Conservation (phyloP, 2,329 filamentous ascomycete genomes). For the Penicillium digitatum region DNA sequence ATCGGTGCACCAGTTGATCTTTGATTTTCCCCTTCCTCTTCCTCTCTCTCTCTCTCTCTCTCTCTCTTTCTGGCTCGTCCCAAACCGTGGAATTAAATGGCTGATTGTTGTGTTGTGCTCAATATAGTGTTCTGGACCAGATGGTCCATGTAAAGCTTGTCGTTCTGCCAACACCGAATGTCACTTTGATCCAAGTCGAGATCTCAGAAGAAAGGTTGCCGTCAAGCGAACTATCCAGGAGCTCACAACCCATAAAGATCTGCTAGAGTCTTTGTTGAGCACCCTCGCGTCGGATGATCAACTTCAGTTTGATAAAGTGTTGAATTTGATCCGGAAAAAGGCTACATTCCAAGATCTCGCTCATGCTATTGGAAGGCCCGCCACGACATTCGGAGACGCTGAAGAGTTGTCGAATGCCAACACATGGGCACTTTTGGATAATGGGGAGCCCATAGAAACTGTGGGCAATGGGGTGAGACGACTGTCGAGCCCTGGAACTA, state of each 20-base stretch:
- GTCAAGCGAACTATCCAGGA: constrained; percentile 36
- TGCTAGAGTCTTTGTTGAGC: constrained; percentile 31
- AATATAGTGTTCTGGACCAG: constrained; percentile 35
- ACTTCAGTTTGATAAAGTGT: constrained; percentile 22
- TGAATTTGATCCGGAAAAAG: constrained; percentile 29
- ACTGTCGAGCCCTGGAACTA: constrained; percentile 10
- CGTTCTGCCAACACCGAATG: constrained; percentile 29
- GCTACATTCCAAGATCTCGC: constrained; percentile 28
- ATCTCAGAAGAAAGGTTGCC: constrained; percentile 37
- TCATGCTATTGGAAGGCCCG: constrained; percentile 18
- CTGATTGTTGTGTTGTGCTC: constrained; percentile 3
- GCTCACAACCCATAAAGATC: constrained; percentile 32
- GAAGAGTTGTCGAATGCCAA: constrained; percentile 5
- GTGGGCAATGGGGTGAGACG: not conserved
- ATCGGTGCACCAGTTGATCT: not conserved
- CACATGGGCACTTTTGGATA: constrained; percentile 7
- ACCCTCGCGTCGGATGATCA: constrained; percentile 27
- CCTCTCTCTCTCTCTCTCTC: not conserved
- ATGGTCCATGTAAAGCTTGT: constrained; percentile 37
- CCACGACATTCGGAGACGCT: constrained; percentile 19
- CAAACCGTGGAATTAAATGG: not conserved
- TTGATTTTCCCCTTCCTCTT: not conserved
- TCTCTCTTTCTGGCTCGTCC: not conserved
- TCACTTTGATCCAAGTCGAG: constrained; percentile 35
- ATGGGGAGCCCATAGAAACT: constrained; percentile 3